phyloP scores from a whole-genome alignment of 1,284 basidiomycete genomes.

The Tilletiopsis washingtonensis region DNA sequence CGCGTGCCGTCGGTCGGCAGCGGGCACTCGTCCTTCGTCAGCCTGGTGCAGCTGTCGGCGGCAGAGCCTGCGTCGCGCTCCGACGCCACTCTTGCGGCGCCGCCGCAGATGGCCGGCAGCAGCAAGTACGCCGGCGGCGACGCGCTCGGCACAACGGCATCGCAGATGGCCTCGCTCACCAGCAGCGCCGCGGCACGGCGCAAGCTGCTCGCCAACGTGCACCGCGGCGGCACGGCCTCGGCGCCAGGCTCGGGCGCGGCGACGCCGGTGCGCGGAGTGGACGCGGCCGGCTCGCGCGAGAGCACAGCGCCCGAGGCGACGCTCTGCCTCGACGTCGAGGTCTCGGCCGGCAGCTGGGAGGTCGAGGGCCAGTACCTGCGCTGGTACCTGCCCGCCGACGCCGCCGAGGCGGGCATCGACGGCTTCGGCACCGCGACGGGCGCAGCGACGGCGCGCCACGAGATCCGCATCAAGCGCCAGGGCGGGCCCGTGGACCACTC shows the following conservation, averaged over 20 bases:
- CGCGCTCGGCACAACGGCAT: neutral
- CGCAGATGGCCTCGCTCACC: neutral
- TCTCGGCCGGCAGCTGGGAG: conserved; percentile 63
- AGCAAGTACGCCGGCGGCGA: conserved; percentile 1
- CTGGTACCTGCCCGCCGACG: conserved; percentile 68
- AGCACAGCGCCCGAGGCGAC: no score
- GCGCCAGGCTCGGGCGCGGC: neutral
- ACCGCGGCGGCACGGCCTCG: neutral
- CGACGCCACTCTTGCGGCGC: conserved; percentile 7
- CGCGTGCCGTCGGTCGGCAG: conserved; percentile 10
- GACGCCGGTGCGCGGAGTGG: neutral
- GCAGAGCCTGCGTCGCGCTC: neutral
- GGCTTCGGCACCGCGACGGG: neutral
- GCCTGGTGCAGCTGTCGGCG: conserved; percentile 1
- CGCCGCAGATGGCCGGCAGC: conserved; percentile 10
- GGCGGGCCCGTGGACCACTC: neutral
- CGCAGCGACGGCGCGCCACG: neutral
- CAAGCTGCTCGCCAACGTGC: neutral
- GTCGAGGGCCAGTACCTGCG: conserved; percentile 62
- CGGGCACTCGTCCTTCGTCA: neutral
- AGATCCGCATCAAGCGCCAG: neutral
- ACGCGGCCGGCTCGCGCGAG: neutral
- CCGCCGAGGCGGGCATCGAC: neutral
- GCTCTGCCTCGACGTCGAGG: conserved; percentile 49
- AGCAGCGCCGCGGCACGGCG: neutral